phyloP scores from a whole-genome alignment of 2,329 filamentous ascomycete genomes.

The Diaporthe sp. region DNA sequence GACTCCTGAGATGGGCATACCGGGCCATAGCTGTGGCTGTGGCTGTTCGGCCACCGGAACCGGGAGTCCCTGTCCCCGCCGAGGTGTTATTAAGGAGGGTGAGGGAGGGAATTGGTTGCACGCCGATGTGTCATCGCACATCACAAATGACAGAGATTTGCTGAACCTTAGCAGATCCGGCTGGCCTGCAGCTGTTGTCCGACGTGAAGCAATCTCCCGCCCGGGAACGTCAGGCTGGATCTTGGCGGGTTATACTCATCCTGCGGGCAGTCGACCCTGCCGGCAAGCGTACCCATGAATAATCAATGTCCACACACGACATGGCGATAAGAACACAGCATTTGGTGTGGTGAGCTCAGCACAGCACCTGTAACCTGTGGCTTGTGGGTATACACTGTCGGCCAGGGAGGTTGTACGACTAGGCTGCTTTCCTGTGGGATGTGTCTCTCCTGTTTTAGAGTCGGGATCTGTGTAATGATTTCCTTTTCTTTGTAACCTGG shows the following conservation, averaged over 20 bases:
- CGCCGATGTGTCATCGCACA: constrained; percentile 38
- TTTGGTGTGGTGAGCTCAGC: background rate
- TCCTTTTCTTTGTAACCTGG: background rate
- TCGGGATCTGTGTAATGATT: background rate
- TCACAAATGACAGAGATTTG: constrained; percentile 40
- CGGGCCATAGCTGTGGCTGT: constrained; percentile 11
- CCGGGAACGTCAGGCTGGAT: constrained; percentile 8
- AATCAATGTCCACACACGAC: background rate
- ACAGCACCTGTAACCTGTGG: background rate
- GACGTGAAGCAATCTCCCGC: constrained; percentile 26
- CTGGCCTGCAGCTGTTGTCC: constrained; percentile 31
- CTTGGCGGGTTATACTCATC: background rate
- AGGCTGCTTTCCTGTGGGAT: background rate
- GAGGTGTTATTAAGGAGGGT: constrained; percentile 14
- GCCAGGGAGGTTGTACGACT: background rate
- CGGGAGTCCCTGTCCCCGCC: background rate
- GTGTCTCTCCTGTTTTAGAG: background rate
- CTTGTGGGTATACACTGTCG: background rate
- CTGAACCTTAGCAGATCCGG: constrained; percentile 41
- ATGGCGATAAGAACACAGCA: background rate
- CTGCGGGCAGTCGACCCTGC: background rate
- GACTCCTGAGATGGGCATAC: constrained; percentile 12
- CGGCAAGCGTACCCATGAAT: constrained; percentile 25
- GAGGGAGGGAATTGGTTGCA: constrained; percentile 35
- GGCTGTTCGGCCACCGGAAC: constrained; percentile 1